These are phyloP conservation scores for Sarocladium oryzae DNA, from an alignment of 2,329 filamentous ascomycete species.

Conservation along the genomic window DNA sequence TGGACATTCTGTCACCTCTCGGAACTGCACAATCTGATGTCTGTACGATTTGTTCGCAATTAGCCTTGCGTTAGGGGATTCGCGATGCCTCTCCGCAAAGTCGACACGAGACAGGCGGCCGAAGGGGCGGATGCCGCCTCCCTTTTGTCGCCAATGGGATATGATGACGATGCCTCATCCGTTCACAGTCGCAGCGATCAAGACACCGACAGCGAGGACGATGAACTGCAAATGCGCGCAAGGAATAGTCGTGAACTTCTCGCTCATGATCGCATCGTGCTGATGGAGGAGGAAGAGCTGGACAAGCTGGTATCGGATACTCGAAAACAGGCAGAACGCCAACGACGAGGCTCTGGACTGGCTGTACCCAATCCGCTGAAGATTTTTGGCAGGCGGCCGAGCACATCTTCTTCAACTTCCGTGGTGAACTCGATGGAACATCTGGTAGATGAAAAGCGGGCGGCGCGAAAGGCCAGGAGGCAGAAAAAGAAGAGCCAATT, in stretches of 20 bases:
- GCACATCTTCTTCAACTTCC: conserved; percentile 27
- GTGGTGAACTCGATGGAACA: conserved; percentile 41
- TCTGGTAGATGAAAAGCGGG: conserved; percentile 3
- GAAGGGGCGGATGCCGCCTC: conserved; percentile 29
- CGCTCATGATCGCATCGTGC: conserved; percentile 61
- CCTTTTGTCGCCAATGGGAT: conserved; percentile 56
- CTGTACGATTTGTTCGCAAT: not conserved
- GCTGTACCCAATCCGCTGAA: conserved; percentile 44
- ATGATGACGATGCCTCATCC: conserved; percentile 64
- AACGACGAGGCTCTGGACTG: conserved; percentile 43
- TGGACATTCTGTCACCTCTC: no score
- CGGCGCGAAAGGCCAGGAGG: conserved; percentile 41
- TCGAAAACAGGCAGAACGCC: conserved; percentile 41
- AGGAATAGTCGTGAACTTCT: conserved; percentile 65
- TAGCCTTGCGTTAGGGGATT: not conserved
- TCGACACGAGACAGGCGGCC: conserved; percentile 16
- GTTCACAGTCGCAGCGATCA: conserved; percentile 63
- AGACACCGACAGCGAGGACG: conserved; percentile 71
- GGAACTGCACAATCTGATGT: not conserved
- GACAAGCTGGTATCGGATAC: conserved; percentile 52
- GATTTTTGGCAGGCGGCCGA: conserved; percentile 32
- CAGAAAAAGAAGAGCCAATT: conserved; percentile 47
- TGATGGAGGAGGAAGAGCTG: conserved; percentile 70
- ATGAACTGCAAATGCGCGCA: conserved; percentile 58
- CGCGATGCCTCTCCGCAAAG: conserved; percentile 18